Evolutionary conservation across 768 basidiomycete genomes (phyloP).

Genomic region (Boletales sp.): DNA sequence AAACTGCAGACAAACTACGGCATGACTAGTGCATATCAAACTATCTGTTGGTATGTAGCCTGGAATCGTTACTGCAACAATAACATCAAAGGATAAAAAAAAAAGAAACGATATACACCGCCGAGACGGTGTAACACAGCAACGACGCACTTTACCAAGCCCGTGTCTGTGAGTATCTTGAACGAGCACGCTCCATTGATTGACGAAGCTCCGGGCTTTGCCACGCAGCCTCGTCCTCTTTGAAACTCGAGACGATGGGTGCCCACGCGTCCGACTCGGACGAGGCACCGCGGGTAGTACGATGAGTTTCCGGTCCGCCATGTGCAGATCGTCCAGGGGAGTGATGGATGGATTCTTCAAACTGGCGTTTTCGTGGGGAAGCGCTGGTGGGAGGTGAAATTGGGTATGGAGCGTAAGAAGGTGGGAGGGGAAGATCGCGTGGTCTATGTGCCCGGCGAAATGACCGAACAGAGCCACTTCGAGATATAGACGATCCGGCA

Average conservation of each 20-base stretch:
- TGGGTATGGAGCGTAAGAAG: slow-evolving; percentile 28
- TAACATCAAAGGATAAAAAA: background rate
- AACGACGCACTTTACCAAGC: slow-evolving; percentile 7
- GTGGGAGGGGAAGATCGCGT: slow-evolving; percentile 23
- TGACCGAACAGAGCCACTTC: slow-evolving; percentile 25
- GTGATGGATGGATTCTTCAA: slow-evolving; percentile 24
- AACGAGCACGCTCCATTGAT: slow-evolving; percentile 68
- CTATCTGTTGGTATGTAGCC: background rate
- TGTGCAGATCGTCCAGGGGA: slow-evolving; percentile 21
- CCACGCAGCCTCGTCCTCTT: slow-evolving; percentile 50
- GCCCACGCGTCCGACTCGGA: slow-evolving; percentile 32
- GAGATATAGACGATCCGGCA: slow-evolving; percentile 21
- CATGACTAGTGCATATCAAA: background rate
- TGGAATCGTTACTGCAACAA: background rate
- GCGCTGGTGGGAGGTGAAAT: slow-evolving; percentile 25
- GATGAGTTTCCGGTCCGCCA: slow-evolving; percentile 12
- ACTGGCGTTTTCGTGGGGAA: slow-evolving; percentile 34
- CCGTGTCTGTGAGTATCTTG: slow-evolving; percentile 22
- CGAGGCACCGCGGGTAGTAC: slow-evolving; percentile 29
- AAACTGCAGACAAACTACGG: no score
- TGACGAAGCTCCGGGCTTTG: slow-evolving; percentile 65
- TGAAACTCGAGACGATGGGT: slow-evolving; percentile 22
- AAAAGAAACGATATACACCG: background rate
- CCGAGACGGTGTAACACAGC: background rate
- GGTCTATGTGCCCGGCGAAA: slow-evolving; percentile 21